A percentile compares a stretch with the other conserved stretches of the same genome.
These are phyloP conservation scores for Citrullus amarus DNA, from an alignment of 306 rosid genomes.

Conservation along the genomic window DNA sequence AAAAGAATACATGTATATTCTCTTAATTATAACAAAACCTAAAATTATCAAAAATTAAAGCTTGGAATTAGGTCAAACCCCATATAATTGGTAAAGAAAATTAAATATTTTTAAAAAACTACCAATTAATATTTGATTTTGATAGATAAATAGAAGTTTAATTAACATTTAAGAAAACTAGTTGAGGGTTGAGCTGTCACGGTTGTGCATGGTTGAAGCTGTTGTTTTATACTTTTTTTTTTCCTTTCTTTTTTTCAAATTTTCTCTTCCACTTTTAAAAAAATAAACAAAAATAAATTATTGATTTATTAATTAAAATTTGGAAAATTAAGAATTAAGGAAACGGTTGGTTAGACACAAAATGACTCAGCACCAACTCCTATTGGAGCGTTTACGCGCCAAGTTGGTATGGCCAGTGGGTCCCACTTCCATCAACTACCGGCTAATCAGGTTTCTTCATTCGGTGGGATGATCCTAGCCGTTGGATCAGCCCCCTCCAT, in stretches of 20 bases:
- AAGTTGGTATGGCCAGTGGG: background rate
- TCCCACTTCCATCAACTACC: conserved; percentile 3
- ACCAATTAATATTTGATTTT: background rate
- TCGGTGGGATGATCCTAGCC: background rate
- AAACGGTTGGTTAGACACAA: conserved; percentile 9
- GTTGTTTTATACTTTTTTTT: background rate
- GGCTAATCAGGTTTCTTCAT: background rate
- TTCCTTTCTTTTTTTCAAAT: background rate
- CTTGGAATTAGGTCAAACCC: background rate
- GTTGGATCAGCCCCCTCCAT: background rate
- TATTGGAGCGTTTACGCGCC: background rate
- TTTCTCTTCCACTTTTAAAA: background rate
- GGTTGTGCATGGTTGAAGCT: background rate
- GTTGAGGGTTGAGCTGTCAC: conserved; percentile 13
- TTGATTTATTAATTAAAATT: background rate
- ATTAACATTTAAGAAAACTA: background rate
- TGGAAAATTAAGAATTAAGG: background rate
- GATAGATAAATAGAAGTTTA: background rate
- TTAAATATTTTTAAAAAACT: background rate
- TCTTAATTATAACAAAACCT: background rate
- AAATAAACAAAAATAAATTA: background rate
- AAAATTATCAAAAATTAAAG: background rate
- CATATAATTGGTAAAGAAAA: background rate
- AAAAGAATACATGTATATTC: background rate
- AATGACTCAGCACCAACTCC: conserved; percentile 3